Percentiles rank a stretch among this genome's conserved stretches.
Evolutionary conservation across 352 stramenopile genomes (phyloP).

Genomic region (Globisporangium nodosum): DNA sequence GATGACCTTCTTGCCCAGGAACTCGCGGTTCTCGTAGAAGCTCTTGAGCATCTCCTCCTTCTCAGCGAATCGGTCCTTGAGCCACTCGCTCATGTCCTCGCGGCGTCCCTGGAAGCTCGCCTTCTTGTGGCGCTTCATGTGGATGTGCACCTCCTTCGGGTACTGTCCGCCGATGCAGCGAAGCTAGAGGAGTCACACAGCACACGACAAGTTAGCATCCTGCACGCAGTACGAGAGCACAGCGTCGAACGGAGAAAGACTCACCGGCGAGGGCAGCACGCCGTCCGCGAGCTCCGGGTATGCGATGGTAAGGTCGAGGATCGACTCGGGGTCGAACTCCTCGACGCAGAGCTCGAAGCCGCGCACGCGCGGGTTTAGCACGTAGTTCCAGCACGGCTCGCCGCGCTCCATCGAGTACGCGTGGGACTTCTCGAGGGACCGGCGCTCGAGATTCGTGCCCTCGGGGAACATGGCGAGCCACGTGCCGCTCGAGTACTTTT

Average conservation of each 20-base stretch:
- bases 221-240: neutral
- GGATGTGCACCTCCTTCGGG: conserved; percentile 66
- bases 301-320: conserved; percentile 71
- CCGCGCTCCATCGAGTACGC: conserved; percentile 43
- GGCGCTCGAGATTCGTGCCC: conserved; percentile 65
- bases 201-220: neutral
- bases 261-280: conserved; percentile 59
- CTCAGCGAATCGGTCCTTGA: conserved; percentile 61
- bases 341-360: conserved; percentile 67
- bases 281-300: conserved; percentile 71
- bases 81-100: conserved; percentile 45
- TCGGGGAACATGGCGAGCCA: conserved; percentile 82
- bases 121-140: conserved; percentile 53
- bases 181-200: conserved; percentile 14
- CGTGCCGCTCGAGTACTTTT: conserved; percentile 28
- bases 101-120: conserved; percentile 35
- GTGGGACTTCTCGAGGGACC: conserved; percentile 57
- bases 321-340: conserved; percentile 55
- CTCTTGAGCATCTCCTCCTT: conserved; percentile 61
- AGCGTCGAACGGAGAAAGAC: neutral
- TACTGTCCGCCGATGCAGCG: conserved; percentile 61
- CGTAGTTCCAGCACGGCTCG: conserved; percentile 52
- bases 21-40: conserved; percentile 59
- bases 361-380: conserved; percentile 56
- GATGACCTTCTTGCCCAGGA: conserved; percentile 33